These are phyloP conservation scores for Alloteropsis semialata DNA, from an alignment of 176 grass and related monocot species.

Conservation along the genomic window DNA sequence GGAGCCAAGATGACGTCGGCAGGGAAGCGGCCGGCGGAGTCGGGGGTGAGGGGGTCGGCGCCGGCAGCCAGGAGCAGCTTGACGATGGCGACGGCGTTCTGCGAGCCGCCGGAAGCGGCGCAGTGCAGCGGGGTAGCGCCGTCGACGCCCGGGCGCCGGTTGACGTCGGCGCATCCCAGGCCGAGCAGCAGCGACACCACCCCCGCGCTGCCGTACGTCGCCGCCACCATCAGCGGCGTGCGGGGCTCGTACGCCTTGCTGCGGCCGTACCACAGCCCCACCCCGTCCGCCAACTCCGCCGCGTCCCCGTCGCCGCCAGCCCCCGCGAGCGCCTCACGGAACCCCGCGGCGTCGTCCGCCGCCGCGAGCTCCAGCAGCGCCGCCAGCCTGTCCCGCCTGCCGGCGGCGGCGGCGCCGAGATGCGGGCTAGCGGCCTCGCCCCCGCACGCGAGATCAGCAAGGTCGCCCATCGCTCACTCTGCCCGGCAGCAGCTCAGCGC, in stretches of 20 bases:
- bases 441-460: conserved; percentile 35
- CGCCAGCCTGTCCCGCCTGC: conserved; percentile 35
- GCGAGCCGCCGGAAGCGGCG: conserved; percentile 59
- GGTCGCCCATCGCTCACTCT: conserved; percentile 27
- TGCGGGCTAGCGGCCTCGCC: conserved; percentile 4
- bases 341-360: conserved; percentile 41
- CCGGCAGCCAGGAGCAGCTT: conserved; percentile 63
- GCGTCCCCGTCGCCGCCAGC: conserved; percentile 17
- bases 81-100: conserved; percentile 46
- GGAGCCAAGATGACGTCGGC: conserved; percentile 50
- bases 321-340: conserved; percentile 21
- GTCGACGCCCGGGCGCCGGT: conserved; percentile 35
- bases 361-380: conserved; percentile 73
- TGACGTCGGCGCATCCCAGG: conserved; percentile 48
- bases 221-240: conserved; percentile 83
- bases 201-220: conserved; percentile 66
- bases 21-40: conserved; percentile 45
- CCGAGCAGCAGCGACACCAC: conserved; percentile 52
- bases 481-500: not conserved
- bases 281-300: conserved; percentile 39
- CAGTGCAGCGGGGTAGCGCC: conserved; percentile 77
- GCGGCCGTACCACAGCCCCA: conserved; percentile 70
- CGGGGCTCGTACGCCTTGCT: conserved; percentile 69
- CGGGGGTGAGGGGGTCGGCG: conserved; percentile 50
- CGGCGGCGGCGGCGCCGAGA: conserved; percentile 19